Percentiles rank a stretch among this genome's conserved stretches.
Conservation (phyloP, 331 rosid genomes). For the Rhamnella rubrinervis region DNA sequence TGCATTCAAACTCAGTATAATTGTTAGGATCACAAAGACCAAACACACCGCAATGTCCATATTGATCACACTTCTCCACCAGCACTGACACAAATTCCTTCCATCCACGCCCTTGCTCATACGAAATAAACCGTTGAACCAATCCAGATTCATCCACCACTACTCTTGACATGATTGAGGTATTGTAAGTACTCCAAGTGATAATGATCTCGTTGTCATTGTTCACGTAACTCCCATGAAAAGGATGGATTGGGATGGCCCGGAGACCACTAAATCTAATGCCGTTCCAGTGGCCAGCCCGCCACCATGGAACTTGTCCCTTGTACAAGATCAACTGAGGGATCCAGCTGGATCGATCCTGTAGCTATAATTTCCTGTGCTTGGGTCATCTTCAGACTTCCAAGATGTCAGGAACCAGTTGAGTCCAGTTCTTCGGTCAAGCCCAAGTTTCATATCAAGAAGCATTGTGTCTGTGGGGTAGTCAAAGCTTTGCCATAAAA, state of each 20-base stretch:
- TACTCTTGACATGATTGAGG: not conserved
- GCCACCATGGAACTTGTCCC: conserved; percentile 21
- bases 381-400: conserved; percentile 43
- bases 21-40: conserved; percentile 33
- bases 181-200: not conserved
- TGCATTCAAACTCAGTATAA: conserved; percentile 14
- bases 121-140: conserved; percentile 9
- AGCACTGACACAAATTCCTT: conserved; percentile 19
- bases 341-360: conserved; percentile 22
- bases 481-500: too few relatives aligned
- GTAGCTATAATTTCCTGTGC: conserved; percentile 19
- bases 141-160: conserved; percentile 21
- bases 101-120: conserved; percentile 24
- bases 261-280: conserved; percentile 10
- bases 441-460: conserved; percentile 28
- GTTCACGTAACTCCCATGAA: conserved; percentile 8
- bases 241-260: not conserved
- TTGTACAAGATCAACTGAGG: conserved; percentile 24
- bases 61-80: conserved; percentile 21
- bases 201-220: conserved; percentile 7
- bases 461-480: too few relatives aligned
- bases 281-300: conserved; percentile 30
- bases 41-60: conserved; percentile 32
- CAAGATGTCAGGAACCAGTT: conserved; percentile 39
- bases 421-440: conserved; percentile 25